Base-by-base conservation (phyloP, 202 grass and related monocot genomes). In the Zizania palustris region DNA sequence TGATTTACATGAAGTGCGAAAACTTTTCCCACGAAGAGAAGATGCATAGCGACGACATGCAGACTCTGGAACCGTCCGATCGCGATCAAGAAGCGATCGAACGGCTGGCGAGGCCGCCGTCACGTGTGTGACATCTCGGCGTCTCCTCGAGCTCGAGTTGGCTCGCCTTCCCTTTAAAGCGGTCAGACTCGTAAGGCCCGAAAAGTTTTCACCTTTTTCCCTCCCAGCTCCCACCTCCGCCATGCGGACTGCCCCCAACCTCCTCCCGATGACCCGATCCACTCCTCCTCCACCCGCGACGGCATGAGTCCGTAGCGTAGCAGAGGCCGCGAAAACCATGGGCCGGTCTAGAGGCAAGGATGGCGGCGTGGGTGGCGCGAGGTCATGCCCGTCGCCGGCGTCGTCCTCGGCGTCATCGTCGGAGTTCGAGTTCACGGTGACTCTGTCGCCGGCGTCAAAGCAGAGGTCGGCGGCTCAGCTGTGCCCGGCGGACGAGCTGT, bases 351-450 rank as follows among this genome's bases (percentile, higher is more conserved):
- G 81, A 65, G 76, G 71, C 65, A 84, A 55, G 71, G 65, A 61
- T 11, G 65, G 64, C 46, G 73, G 5, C 40, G 18, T 2, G 1
- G 85, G 79, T 22, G 74, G 19, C 85, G 56, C 0, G 75, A 80
- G n/a, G 71, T 80, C 81, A 42, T 88, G 84, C 65, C 86, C 86
- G 65, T 88, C 86, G 65, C 71, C 86, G 86, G 71, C 88, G 0
- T 86, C 92, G 34, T 86, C 90, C 11, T 97, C 93, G 53, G 88
- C 94, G 16, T 94, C 95, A 9, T 95, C 96, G 5, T 99, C 96
- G 5, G 96, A 99, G 73, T 99, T 99, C 81, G 96, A 99, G 89
- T 99, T 99, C 92, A 95, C 96, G 21, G 96, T 91, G 6, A 86
- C 87, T 38, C 67, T 89, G 49, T 95, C 96, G 39, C 96, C 96